Evolutionary conservation across 805 yeast species (phyloP).

Genomic region (Monosporozyma aerobia): DNA sequence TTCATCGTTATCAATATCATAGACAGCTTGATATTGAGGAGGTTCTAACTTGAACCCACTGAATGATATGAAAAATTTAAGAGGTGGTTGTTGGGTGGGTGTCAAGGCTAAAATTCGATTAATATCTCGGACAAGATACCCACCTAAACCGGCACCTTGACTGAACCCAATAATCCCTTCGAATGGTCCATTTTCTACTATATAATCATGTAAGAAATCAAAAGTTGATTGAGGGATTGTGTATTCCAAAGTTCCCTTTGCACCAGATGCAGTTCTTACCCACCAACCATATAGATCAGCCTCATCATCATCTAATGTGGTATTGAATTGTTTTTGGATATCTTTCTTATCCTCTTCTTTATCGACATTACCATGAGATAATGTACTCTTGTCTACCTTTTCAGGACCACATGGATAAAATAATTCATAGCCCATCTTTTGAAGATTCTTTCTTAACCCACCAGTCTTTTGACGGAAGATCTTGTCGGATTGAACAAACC

Average conservation of each 20-base stretch:
- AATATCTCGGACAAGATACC: conserved; percentile 45
- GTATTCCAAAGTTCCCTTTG: conserved; percentile 10
- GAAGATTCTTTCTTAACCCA: conserved; percentile 68
- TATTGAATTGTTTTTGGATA: conserved; percentile 31
- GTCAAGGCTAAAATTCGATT: conserved; percentile 35
- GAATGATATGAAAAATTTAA: conserved; percentile 67
- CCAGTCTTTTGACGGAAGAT: conserved; percentile 78
- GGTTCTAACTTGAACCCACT: conserved; percentile 47
- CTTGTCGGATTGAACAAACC: conserved; percentile 76
- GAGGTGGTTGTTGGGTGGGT: conserved; percentile 32
- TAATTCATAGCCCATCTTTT: conserved; percentile 52
- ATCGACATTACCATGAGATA: background rate
- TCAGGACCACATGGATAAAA: conserved; percentile 67
- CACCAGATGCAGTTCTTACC: conserved; percentile 31
- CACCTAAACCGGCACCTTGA: conserved; percentile 86
- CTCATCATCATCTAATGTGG: conserved; percentile 11
- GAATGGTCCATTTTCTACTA: conserved; percentile 58
- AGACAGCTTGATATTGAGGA: conserved; percentile 12
- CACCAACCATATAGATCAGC: conserved; percentile 59
- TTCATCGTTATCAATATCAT: conserved; percentile 13
- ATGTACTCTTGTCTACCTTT: conserved; percentile 8
- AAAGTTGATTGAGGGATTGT: conserved; percentile 30
- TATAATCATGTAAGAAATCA: conserved; percentile 34
- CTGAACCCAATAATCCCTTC: conserved; percentile 84
- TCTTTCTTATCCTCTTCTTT: conserved; percentile 15